Conservation (phyloP, 257 asterid species). For the Nicotiana benthamiana region DNA sequence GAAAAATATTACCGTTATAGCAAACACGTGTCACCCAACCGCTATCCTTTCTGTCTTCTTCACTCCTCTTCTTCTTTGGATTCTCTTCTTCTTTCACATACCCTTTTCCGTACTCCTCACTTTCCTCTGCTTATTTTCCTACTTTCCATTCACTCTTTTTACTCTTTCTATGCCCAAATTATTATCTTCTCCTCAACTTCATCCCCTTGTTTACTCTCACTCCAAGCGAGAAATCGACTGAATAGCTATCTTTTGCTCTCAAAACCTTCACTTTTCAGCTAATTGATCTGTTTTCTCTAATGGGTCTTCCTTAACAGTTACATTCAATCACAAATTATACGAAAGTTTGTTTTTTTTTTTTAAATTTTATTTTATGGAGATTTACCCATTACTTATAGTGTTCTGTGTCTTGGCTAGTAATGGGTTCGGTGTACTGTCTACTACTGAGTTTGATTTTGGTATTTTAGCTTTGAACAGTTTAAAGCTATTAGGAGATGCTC, state of each 20-base stretch:
- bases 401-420: conserved; percentile 3
- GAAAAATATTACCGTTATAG: conserved; percentile 51
- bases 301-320: background rate
- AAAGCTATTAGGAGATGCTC: conserved; percentile 78
- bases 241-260: background rate
- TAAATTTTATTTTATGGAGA: background rate
- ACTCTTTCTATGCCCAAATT: conserved; percentile 7
- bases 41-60: conserved; percentile 36
- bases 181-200: background rate
- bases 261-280: background rate
- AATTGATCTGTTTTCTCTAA: background rate
- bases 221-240: background rate
- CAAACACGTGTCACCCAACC: conserved; percentile 31
- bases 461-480: conserved; percentile 44
- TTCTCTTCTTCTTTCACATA: conserved; percentile 28
- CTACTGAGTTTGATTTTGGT: conserved; percentile 50
- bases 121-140: background rate
- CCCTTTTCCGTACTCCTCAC: background rate
- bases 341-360: no score
- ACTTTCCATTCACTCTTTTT: background rate
- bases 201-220: background rate
- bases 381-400: background rate
- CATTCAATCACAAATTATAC: no score
- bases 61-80: conserved; percentile 30
- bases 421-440: background rate